Base-by-base conservation (phyloP, 2,329 filamentous ascomycete genomes). In the Blastomyces parvus region DNA sequence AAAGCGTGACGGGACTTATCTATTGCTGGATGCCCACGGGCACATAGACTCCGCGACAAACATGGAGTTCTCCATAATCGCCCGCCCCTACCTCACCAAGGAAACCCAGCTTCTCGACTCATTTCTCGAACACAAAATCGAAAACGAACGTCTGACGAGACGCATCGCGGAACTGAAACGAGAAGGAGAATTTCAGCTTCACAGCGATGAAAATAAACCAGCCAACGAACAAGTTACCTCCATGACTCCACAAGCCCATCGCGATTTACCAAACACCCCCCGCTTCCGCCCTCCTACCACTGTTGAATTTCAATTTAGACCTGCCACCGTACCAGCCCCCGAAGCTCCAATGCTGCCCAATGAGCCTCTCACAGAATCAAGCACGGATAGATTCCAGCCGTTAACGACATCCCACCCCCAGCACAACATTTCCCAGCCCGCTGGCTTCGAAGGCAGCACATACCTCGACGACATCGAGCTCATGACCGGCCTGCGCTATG, bases 71-170 rank as follows among this genome's bases (percentile, higher is more conserved):
- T 97, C 97, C 74, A 89, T 97, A 81, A 93, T 96, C 86, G 87
- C 90, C 9, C 84, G 92, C 25, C 90, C 90, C 1, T 96, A 97
- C 74, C 91, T 91, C 5, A 95, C 89, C 38, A 92, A 89, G 77
- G 96, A 93, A 72, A 88, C 91, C 0, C 85, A 84, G 3, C 81
- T 97, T 13, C 81, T 97, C 25, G 92, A 97, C 76, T 95, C 91
- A 0, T 97, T 97, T 70, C 81, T 97, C 36, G 93, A 97, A 74
- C 92, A 97, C 78, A 97, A 97, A 76, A 93, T 96, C 62, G 93
- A 97, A 74, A 96, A 97, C 70, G 91, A 96, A 78, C 85, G 92
- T 4, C 77, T 97, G 59, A 86, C 86, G 70, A 88, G 90, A 69
- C 86, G 90, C 53, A 96, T 97, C 66, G 86, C 88, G 22, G 91